Conservation (phyloP, 176 grass and related monocot genomes). For the Triticum monococcum region DNA sequence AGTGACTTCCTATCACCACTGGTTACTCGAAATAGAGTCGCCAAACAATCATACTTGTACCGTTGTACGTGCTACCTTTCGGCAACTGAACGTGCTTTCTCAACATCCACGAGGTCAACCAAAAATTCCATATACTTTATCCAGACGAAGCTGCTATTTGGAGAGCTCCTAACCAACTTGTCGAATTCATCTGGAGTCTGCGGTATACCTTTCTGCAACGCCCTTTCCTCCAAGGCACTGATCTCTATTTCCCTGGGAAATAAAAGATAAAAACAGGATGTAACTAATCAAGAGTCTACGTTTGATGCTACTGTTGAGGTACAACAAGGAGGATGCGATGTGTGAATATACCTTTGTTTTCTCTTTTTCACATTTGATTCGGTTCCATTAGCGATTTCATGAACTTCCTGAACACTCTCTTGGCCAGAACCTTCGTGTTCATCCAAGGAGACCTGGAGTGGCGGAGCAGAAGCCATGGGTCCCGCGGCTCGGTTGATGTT, state of each 20-base stretch:
- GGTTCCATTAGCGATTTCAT: constrained; percentile 27
- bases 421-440: constrained; percentile 73
- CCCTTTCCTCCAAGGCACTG: constrained; percentile 78
- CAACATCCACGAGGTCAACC: constrained; percentile 68
- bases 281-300: not conserved
- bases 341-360: constrained; percentile 65
- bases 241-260: constrained; percentile 81
- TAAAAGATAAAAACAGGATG: constrained; percentile 1
- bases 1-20: not conserved
- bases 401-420: constrained; percentile 42
- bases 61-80: too few species aligned
- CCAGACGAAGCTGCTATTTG: constrained; percentile 90
- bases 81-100: constrained; percentile 75
- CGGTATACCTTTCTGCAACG: constrained; percentile 64
- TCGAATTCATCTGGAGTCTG: constrained; percentile 87
- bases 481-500: not conserved
- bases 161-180: constrained; percentile 83
- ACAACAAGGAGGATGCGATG: constrained; percentile 8
- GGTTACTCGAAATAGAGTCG: not conserved
- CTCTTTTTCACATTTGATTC: constrained; percentile 55
- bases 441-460: constrained; percentile 77
- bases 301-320: not conserved
- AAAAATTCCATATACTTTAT: constrained; percentile 91
- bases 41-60: not conserved
- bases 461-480: constrained; percentile 44